A percentile compares a stretch with the other conserved stretches of the same genome.
Evolutionary conservation across 257 asterid species (phyloP).

Genomic region (Capsicum pubescens): DNA sequence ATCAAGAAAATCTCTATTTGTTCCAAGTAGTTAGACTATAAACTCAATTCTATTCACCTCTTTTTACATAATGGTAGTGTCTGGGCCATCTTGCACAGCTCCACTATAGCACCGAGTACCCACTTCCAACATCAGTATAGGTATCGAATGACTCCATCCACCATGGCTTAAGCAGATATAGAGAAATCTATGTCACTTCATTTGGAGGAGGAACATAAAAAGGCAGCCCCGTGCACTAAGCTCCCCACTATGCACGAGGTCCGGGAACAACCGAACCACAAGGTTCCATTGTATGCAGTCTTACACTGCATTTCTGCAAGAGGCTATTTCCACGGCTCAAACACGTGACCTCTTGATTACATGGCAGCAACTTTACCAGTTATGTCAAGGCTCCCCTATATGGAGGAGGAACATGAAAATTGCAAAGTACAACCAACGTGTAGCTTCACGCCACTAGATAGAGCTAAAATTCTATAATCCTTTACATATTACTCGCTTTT

Average conservation of each 20-base stretch:
- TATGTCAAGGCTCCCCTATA: neutral
- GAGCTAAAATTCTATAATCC: neutral
- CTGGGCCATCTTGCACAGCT: neutral
- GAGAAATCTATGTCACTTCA: neutral
- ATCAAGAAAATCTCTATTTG: neutral
- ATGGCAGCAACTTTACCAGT: too few relatives aligned
- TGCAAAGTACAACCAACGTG: neutral
- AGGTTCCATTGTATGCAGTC: too few relatives aligned
- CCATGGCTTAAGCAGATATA: neutral
- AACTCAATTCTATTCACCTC: neutral
- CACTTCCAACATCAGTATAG: neutral
- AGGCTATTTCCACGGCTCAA: too few relatives aligned
- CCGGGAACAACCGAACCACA: too few relatives aligned
- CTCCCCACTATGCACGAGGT: too few relatives aligned
- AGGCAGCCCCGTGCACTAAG: too few relatives aligned
- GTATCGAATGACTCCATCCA: neutral
- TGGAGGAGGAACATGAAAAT: constrained; percentile 7
- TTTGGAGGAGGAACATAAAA: constrained; percentile 7
- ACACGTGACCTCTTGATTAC: too few relatives aligned
- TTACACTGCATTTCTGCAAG: too few relatives aligned
- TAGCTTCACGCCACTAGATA: neutral
- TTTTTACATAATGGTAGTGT: neutral
- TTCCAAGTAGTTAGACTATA: neutral
- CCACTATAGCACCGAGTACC: neutral
- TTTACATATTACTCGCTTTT: neutral